Evolutionary conservation across 495 filamentous ascomycete species (phyloP).

Genomic region (Penicillium cosmopolitanum): DNA sequence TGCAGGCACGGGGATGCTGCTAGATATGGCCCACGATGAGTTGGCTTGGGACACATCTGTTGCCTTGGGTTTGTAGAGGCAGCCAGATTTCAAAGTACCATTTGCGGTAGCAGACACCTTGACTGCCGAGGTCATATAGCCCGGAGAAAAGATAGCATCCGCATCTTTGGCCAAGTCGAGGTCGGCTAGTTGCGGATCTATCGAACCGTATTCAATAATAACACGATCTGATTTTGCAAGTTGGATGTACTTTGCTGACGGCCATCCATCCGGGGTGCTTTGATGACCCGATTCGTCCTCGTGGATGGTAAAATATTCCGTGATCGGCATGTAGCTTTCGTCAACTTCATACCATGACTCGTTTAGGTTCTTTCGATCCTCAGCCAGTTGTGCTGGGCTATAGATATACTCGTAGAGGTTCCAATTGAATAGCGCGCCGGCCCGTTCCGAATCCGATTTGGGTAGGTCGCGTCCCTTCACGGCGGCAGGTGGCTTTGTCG

Average conservation of each 20-base stretch:
- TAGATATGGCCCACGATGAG: constrained; percentile 60
- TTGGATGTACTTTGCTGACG: constrained; percentile 58
- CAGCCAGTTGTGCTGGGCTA: constrained; percentile 47
- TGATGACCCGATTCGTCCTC: constrained; percentile 36
- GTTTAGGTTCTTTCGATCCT: constrained; percentile 60
- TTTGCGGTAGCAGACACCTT: constrained; percentile 29
- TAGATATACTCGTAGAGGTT: constrained; percentile 57
- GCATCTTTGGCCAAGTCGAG: constrained; percentile 53
- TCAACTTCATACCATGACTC: constrained; percentile 58
- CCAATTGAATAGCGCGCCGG: constrained; percentile 39
- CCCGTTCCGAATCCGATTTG: constrained; percentile 25
- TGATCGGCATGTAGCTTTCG: constrained; percentile 47
- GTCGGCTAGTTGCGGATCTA: constrained; percentile 59
- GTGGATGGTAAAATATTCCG: constrained; percentile 55
- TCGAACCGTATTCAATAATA: constrained; percentile 54
- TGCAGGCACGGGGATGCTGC: constrained; percentile 31
- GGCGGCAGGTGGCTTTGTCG: constrained; percentile 40
- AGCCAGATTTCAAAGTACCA: constrained; percentile 51
- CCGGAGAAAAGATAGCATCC: constrained; percentile 47
- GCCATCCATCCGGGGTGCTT: constrained; percentile 67
- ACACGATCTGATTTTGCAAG: constrained; percentile 53
- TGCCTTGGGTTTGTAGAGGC: constrained; percentile 49
- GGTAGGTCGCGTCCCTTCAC: constrained; percentile 42
- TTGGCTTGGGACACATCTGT: constrained; percentile 49
- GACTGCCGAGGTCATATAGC: constrained; percentile 37